Conservation (phyloP, 2,329 filamentous ascomycete genomes). For the Madurella mycetomatis region DNA sequence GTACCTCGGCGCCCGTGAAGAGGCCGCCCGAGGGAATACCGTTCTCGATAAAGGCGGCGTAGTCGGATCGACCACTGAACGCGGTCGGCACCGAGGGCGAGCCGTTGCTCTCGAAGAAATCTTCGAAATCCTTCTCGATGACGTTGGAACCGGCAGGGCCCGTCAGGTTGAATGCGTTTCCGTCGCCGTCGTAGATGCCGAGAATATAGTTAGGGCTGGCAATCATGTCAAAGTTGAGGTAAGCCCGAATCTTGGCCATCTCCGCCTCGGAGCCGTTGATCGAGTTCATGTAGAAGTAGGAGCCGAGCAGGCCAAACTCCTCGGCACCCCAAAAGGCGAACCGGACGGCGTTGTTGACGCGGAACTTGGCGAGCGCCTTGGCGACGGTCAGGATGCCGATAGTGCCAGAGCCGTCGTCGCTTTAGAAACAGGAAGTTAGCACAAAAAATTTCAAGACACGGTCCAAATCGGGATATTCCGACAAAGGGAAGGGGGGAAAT, state of each 20-base stretch:
- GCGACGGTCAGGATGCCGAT: conserved; percentile 25
- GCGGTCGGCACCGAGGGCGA: conserved; percentile 54
- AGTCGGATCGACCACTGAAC: conserved; percentile 55
- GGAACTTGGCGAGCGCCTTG: conserved; percentile 24
- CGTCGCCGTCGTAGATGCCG: conserved; percentile 56
- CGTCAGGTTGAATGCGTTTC: conserved; percentile 56
- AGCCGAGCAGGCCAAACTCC: conserved; percentile 56
- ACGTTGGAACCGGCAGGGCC: conserved; percentile 50
- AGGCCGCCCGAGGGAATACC: conserved; percentile 65
- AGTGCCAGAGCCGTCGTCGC: conserved; percentile 25
- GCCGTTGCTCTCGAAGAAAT: conserved; percentile 47
- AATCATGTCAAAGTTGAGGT: conserved; percentile 57
- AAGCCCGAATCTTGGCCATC: conserved; percentile 47
- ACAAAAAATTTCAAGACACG: background rate
- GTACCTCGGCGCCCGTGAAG: conserved; percentile 54
- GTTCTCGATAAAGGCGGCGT: conserved; percentile 61
- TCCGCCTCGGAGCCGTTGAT: conserved; percentile 39
- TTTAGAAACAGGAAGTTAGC: background rate
- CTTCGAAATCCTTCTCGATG: conserved; percentile 53
- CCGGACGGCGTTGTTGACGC: conserved; percentile 46
- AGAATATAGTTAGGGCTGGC: conserved; percentile 47
- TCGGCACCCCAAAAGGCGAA: conserved; percentile 60
- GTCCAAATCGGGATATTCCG: no score
- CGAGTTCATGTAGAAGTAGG: conserved; percentile 45
- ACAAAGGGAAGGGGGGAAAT: background rate